Base-by-base conservation (phyloP, 148 eudicot genomes). In the Amaranthus hypochondriacus region DNA sequence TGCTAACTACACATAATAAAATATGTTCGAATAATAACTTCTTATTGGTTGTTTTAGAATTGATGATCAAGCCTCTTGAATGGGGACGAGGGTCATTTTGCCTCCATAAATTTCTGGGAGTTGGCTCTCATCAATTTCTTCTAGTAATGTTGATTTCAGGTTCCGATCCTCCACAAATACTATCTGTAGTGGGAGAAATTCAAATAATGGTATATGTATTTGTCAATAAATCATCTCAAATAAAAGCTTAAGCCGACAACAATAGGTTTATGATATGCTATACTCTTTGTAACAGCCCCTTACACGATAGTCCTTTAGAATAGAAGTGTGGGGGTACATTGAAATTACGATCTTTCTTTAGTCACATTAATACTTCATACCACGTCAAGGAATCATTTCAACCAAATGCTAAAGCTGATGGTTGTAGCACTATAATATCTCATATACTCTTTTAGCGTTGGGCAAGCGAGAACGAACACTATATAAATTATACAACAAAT, bases 31-130 rank as follows among this genome's bases (percentile, higher is more conserved):
- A 28, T 28, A 28, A 28, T 28, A 28, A 28, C 39, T 28, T 28
- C 39, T 28, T 28, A 28, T 28, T 28, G 39, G 39, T 9, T 57
- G 56, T 10, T 68, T 12, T 43, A 46, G 7, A 59, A 50, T 28
- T 42, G 10, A 60, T 66, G 46, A 47, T 79, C 79, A 70, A 55
- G 75, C 73, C 44, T 86, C 88, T 49, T 92, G 86, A 48, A 89
- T 80, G 4, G 96, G 90, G 48, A 89, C 80, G 54, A 93, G 80
- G 28, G 85, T 79, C 74, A 88, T 21, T 80, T 89, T 83, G 81
- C 98, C 98, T 78, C 98, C 98, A 65, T 88, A 93, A 28, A 82
- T 78, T 7, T 91, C 90, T 21, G 98, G 98, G 39, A 93, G 78
- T 69, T 93, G 98, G 81, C 83, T 87, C 80, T 91, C 98, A 50